phyloP scores from a whole-genome alignment of 2,329 filamentous ascomycete genomes.

The Helminthosporium solani region DNA sequence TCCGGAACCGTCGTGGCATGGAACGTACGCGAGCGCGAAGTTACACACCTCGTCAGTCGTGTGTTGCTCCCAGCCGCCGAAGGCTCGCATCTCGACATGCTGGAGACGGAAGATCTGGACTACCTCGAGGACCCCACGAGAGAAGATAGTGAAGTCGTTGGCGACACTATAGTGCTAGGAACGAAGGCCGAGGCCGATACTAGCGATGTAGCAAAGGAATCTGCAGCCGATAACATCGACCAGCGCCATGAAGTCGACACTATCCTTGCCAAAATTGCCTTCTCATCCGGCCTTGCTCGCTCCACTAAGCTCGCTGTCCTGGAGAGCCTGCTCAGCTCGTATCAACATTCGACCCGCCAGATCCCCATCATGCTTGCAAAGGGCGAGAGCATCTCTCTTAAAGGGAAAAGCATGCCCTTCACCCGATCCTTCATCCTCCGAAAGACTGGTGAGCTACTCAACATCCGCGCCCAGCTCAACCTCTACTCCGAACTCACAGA shows the following conservation, averaged over 20 bases:
- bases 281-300: conserved; percentile 88
- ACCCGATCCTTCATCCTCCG: conserved; percentile 78
- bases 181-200: conserved; percentile 55
- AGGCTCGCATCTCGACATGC: conserved; percentile 66
- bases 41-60: conserved; percentile 55
- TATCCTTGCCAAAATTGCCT: conserved; percentile 90
- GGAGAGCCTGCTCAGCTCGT: conserved; percentile 76
- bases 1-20: conserved; percentile 92
- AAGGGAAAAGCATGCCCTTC: conserved; percentile 45
- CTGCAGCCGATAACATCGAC: conserved; percentile 24
- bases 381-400: conserved; percentile 57
- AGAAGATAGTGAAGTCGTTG: conserved; percentile 75
- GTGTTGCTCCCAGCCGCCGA: conserved; percentile 75
- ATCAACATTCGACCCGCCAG: conserved; percentile 81
- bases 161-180: conserved; percentile 86
- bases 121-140: conserved; percentile 73
- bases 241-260: conserved; percentile 51
- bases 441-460: conserved; percentile 90
- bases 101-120: conserved; percentile 88
- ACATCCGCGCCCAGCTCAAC: conserved; percentile 87
- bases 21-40: conserved; percentile 76
- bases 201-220: conserved; percentile 46
- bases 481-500: conserved; percentile 97
- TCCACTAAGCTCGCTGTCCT: conserved; percentile 93
- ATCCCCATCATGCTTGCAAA: conserved; percentile 78